A percentile compares a stretch with the other conserved stretches of the same genome.
Conservation (phyloP, 139 green algal species). For the Chloropicon primus region DNA sequence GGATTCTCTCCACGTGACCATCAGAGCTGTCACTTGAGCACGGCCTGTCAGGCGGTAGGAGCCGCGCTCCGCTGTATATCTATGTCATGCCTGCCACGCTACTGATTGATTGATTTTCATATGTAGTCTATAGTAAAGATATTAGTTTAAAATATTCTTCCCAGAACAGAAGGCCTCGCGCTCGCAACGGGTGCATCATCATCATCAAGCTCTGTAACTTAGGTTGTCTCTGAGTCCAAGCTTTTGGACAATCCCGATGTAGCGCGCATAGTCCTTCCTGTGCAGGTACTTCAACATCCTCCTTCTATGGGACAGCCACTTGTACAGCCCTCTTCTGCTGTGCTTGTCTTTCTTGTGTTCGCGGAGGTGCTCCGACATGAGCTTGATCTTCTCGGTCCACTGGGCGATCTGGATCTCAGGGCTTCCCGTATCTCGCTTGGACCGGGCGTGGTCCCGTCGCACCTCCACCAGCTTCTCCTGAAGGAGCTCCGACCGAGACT, state of each 20-base stretch:
- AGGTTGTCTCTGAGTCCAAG: slow-evolving; percentile 2
- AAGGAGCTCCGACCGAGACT: background rate
- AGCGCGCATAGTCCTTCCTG: slow-evolving; percentile 21
- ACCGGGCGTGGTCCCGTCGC: background rate
- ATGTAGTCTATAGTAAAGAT: too few species aligned
- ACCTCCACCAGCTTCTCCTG: background rate
- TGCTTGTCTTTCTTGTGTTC: slow-evolving; percentile 50
- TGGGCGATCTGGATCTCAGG: slow-evolving; percentile 39
- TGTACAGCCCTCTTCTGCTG: slow-evolving; percentile 37
- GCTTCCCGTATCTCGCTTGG: slow-evolving; percentile 27
- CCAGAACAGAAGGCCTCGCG: too few species aligned
- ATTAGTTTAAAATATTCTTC: too few species aligned
- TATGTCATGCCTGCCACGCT: too few species aligned
- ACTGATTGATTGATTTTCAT: too few species aligned
- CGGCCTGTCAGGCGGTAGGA: too few species aligned
- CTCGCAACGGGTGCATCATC: too few species aligned
- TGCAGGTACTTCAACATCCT: slow-evolving; percentile 58
- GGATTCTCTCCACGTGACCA: background rate
- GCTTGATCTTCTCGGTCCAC: slow-evolving; percentile 30
- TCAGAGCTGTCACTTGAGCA: background rate
- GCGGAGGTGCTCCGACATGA: slow-evolving; percentile 42
- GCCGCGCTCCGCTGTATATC: too few species aligned
- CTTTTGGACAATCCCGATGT: background rate
- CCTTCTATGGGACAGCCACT: slow-evolving; percentile 41
- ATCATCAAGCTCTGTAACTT: too few species aligned